These are phyloP conservation scores for Aphanomyces invadans DNA, from an alignment of 352 stramenopile genomes.

Conservation along the genomic window DNA sequence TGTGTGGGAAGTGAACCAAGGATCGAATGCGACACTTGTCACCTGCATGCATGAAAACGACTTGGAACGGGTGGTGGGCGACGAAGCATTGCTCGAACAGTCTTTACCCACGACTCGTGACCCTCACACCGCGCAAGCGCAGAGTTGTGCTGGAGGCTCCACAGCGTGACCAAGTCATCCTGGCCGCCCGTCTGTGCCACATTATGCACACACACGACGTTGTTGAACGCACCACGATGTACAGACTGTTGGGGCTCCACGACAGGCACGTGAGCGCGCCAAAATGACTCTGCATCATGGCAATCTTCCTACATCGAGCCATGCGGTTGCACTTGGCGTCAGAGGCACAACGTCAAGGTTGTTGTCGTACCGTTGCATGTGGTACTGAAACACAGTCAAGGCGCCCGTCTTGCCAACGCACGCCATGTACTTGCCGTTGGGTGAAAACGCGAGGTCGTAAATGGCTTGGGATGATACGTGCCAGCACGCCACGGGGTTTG, in stretches of 20 bases:
- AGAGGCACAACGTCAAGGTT: too few relatives aligned
- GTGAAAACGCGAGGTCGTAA: conserved; percentile 19
- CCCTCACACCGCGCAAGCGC: conserved; percentile 20
- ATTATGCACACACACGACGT: not conserved
- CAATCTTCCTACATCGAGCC: conserved; percentile 21
- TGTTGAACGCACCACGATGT: conserved; percentile 9
- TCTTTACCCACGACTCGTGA: conserved; percentile 23
- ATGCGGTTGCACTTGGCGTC: too few relatives aligned
- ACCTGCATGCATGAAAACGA: not conserved
- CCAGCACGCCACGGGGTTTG: conserved; percentile 15
- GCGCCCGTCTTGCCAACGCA: conserved; percentile 2
- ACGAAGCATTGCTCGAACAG: too few relatives aligned
- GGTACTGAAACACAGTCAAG: conserved; percentile 18
- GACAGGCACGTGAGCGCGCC: conserved; percentile 8
- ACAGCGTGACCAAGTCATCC: conserved; percentile 19
- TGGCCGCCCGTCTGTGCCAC: conserved; percentile 23
- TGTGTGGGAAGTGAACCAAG: conserved; percentile 16
- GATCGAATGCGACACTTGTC: conserved; percentile 20
- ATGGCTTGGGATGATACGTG: conserved; percentile 8
- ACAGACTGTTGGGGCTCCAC: conserved; percentile 23
- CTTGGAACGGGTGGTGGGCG: too few relatives aligned
- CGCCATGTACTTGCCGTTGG: conserved; percentile 23
- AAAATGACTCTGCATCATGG: conserved; percentile 22
- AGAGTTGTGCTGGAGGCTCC: conserved; percentile 17
- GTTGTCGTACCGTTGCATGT: conserved; percentile 23